These are phyloP conservation scores for Fusarium solani-melongenae DNA, from an alignment of 2,329 filamentous ascomycete species.

Conservation along the genomic window DNA sequence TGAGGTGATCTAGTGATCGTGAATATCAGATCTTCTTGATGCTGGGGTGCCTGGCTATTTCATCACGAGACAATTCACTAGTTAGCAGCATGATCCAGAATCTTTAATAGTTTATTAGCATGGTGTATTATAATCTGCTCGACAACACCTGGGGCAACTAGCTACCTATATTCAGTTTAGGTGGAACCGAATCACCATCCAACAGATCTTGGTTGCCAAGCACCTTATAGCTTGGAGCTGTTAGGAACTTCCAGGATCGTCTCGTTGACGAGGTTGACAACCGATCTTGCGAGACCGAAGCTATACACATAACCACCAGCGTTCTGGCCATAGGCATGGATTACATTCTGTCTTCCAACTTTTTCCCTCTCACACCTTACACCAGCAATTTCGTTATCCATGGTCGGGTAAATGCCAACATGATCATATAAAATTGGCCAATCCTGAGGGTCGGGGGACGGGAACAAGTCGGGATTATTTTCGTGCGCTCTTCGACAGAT, in stretches of 20 bases:
- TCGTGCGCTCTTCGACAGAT: background rate
- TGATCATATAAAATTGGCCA: background rate
- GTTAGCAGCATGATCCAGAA: no score
- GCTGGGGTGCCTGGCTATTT: no score
- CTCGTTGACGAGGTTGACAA: background rate
- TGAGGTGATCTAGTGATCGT: no score
- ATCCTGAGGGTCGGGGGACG: background rate
- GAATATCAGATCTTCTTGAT: no score
- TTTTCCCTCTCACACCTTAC: slow-evolving; percentile 1
- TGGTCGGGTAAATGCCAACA: background rate
- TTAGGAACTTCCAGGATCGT: background rate
- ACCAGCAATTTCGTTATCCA: background rate
- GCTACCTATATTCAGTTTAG: background rate
- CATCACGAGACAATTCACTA: no score
- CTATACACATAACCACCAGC: slow-evolving; percentile 38
- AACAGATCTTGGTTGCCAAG: background rate
- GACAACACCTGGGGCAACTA: background rate
- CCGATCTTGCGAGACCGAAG: slow-evolving; percentile 23
- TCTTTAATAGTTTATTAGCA: no score
- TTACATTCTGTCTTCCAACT: slow-evolving; percentile 18
- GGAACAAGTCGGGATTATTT: background rate
- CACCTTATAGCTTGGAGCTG: background rate
- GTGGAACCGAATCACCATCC: background rate
- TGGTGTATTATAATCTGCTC: no score
- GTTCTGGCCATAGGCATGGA: slow-evolving; percentile 34